Percentiles rank a stretch among this genome's conserved stretches.
Conservation (phyloP, 768 basidiomycete genomes). For the Lyophyllum shimeji region DNA sequence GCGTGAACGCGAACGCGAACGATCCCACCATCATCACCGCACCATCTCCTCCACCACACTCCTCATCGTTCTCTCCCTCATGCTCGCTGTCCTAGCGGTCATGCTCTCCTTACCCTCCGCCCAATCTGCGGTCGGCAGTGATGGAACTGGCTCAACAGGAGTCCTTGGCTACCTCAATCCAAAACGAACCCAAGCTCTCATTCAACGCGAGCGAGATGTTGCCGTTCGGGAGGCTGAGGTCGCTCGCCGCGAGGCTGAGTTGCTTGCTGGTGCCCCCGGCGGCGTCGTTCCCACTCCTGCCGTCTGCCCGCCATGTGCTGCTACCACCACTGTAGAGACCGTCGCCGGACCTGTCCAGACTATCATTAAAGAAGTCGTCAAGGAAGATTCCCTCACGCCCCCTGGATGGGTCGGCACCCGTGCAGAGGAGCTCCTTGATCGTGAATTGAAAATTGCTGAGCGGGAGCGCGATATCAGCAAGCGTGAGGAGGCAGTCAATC, state of each 20-base stretch:
- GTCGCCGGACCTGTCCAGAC: slow-evolving; percentile 63
- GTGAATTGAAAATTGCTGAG: slow-evolving; percentile 83
- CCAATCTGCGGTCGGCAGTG: slow-evolving; percentile 32
- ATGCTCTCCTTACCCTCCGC: slow-evolving; percentile 83
- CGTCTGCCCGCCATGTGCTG: slow-evolving; percentile 58
- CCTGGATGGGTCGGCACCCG: slow-evolving; percentile 81
- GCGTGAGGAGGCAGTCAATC: slow-evolving; percentile 83
- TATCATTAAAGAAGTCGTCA: slow-evolving; percentile 85
- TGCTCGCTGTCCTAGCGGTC: slow-evolving; percentile 85
- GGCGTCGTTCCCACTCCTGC: slow-evolving; percentile 63
- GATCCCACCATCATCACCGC: slow-evolving; percentile 74
- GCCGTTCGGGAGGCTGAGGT: slow-evolving; percentile 86
- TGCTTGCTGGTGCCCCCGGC: slow-evolving; percentile 80
- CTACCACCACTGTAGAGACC: slow-evolving; percentile 55
- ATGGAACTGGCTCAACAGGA: slow-evolving; percentile 45
- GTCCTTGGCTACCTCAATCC: slow-evolving; percentile 77
- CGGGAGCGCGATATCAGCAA: slow-evolving; percentile 85
- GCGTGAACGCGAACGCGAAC: slow-evolving; percentile 48
- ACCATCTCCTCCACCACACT: slow-evolving; percentile 91
- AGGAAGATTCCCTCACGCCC: slow-evolving; percentile 75
- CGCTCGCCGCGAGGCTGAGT: slow-evolving; percentile 83
- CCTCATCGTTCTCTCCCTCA: slow-evolving; percentile 80
- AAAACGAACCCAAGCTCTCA: slow-evolving; percentile 77
- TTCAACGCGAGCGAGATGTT: slow-evolving; percentile 76
- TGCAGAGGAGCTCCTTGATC: slow-evolving; percentile 79